Evolutionary conservation across 2,329 filamentous ascomycete species (phyloP).

Genomic region (Neoascochyta sp.): DNA sequence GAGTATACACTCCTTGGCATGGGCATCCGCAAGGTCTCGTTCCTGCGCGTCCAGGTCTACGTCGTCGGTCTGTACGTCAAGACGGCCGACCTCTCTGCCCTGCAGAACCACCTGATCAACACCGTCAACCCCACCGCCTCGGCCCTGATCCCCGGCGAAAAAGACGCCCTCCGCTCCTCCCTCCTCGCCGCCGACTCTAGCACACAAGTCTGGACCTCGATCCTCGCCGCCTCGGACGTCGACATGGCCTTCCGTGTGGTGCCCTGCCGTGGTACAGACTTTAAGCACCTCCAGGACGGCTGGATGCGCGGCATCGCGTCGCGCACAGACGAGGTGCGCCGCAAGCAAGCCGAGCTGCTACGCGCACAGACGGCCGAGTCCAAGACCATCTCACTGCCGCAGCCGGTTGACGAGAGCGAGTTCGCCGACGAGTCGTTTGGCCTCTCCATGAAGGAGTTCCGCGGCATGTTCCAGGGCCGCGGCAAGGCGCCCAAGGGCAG

Average conservation of each 20-base stretch:
- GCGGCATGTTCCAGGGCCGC: slow-evolving; percentile 73
- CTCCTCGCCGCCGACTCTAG: slow-evolving; percentile 68
- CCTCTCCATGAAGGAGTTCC: slow-evolving; percentile 70
- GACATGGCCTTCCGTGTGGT: slow-evolving; percentile 78
- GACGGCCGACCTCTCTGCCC: slow-evolving; percentile 71
- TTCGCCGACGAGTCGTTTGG: slow-evolving; percentile 75
- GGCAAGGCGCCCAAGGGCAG: slow-evolving; percentile 73
- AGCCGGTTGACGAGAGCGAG: slow-evolving; percentile 40
- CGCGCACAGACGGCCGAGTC: slow-evolving; percentile 45
- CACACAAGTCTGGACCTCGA: slow-evolving; percentile 68
- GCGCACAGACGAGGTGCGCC: slow-evolving; percentile 55
- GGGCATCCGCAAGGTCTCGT: slow-evolving; percentile 84
- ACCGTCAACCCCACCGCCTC: slow-evolving; percentile 74
- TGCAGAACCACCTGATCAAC: slow-evolving; percentile 74
- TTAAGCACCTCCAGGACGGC: slow-evolving; percentile 85
- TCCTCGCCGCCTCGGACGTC: slow-evolving; percentile 59
- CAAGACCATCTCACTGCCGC: slow-evolving; percentile 27
- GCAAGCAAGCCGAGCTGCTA: slow-evolving; percentile 31
- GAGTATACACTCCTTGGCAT: slow-evolving; percentile 86
- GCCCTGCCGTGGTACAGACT: slow-evolving; percentile 91
- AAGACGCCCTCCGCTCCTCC: slow-evolving; percentile 63
- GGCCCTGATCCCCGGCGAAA: slow-evolving; percentile 77
- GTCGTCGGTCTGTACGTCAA: slow-evolving; percentile 90
- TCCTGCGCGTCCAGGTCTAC: slow-evolving; percentile 88
- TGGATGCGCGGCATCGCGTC: slow-evolving; percentile 82